Evolutionary conservation across 1,284 basidiomycete genomes (phyloP).

Genomic region (Irpex lacteus): DNA sequence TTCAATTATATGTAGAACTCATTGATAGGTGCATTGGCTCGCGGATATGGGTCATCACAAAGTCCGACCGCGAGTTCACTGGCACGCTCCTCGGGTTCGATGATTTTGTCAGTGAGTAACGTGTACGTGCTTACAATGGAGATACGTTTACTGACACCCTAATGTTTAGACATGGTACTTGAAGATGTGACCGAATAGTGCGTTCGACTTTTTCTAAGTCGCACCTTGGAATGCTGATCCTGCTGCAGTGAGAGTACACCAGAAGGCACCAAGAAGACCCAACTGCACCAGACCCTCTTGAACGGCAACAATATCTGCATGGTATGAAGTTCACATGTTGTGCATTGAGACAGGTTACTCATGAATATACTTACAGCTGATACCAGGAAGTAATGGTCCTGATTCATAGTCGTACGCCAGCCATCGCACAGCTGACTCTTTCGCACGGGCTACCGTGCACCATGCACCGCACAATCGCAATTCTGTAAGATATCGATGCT

Average conservation of each 20-base stretch:
- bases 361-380: conserved; percentile 44
- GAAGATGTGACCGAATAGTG: conserved; percentile 98
- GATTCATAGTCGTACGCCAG: conserved; percentile 26
- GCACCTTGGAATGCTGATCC: conserved; percentile 12
- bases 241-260: conserved; percentile 76
- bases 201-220: conserved; percentile 2
- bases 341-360: background rate
- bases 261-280: conserved; percentile 79
- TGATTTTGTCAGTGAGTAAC: conserved; percentile 96
- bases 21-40: conserved; percentile 96
- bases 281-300: conserved; percentile 86
- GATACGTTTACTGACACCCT: background rate
- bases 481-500: background rate
- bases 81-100: conserved; percentile 97
- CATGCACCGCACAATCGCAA: background rate
- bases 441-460: background rate
- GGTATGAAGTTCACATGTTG: conserved; percentile 47
- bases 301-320: conserved; percentile 99
- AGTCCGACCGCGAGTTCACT: conserved; percentile 92
- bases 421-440: background rate
- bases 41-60: conserved; percentile 96
- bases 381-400: conserved; percentile 78
- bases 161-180: conserved; percentile 88
- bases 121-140: background rate
- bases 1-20: conserved; percentile 54